phyloP scores from a whole-genome alignment of 371 early-diverging fungal species.

The Globomyces sp. region DNA sequence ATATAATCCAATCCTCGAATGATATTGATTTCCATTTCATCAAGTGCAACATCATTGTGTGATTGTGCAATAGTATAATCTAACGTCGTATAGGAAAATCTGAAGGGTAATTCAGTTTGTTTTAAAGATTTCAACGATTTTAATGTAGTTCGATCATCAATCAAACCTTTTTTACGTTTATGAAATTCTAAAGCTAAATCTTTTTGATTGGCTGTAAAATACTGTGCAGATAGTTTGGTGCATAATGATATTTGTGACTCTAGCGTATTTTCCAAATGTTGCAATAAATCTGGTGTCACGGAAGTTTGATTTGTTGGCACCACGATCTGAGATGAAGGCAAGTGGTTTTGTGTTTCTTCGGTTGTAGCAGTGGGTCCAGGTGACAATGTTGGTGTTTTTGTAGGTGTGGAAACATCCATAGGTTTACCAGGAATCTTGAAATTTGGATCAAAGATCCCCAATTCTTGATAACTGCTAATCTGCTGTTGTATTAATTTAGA shows the following conservation, averaged over 20 bases:
- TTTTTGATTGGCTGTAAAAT: conserved; percentile 43
- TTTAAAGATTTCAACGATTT: conserved; percentile 35
- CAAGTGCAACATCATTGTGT: conserved; percentile 57
- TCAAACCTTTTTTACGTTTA: conserved; percentile 56
- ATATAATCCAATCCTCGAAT: conserved; percentile 57
- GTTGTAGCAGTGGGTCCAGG: background rate
- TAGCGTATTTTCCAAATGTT: conserved; percentile 34
- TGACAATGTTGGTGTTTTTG: no score
- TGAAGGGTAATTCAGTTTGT: conserved; percentile 24
- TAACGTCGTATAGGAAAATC: conserved; percentile 61
- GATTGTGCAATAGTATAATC: conserved; percentile 58
- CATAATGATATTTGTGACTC: conserved; percentile 64
- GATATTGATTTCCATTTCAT: conserved; percentile 66
- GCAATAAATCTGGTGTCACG: conserved; percentile 2
- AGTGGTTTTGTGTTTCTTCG: background rate
- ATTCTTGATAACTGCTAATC: conserved; percentile 18
- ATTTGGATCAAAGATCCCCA: conserved; percentile 23
- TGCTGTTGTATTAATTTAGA: conserved; percentile 48
- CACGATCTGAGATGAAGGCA: background rate
- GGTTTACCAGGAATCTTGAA: conserved; percentile 45
- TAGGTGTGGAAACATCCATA: conserved; percentile 19
- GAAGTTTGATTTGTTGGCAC: background rate
- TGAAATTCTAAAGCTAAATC: conserved; percentile 47
- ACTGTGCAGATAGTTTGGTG: conserved; percentile 56
- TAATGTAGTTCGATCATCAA: conserved; percentile 61